These are phyloP conservation scores for Aspergillus biplanus DNA, from an alignment of 495 filamentous ascomycete genomes.

Conservation along the genomic window DNA sequence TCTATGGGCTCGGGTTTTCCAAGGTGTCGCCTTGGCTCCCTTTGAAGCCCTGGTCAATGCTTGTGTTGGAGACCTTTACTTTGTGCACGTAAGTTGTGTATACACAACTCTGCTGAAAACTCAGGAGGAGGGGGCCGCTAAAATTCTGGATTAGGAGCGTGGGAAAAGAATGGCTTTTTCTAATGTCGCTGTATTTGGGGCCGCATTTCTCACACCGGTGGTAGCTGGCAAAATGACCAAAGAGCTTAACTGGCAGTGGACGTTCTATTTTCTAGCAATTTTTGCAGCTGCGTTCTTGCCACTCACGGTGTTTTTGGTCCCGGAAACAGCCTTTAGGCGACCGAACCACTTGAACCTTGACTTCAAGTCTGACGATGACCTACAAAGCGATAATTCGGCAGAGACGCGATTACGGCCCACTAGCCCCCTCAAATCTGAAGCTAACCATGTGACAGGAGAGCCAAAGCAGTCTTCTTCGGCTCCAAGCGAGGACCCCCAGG, in stretches of 20 bases:
- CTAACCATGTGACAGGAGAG: background rate
- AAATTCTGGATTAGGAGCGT: slow-evolving; percentile 57
- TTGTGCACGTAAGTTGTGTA: slow-evolving; percentile 73
- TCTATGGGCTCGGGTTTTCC: slow-evolving; percentile 74
- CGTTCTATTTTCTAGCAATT: slow-evolving; percentile 73
- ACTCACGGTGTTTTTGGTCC: slow-evolving; percentile 74
- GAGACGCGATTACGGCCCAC: slow-evolving; percentile 21
- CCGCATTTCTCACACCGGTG: slow-evolving; percentile 90
- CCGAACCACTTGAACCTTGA: slow-evolving; percentile 67
- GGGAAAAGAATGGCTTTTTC: slow-evolving; percentile 89
- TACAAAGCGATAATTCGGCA: slow-evolving; percentile 6
- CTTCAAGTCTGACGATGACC: slow-evolving; percentile 34
- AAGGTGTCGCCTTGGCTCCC: slow-evolving; percentile 74
- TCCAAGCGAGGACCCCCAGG: slow-evolving; percentile 1
- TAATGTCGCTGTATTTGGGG: slow-evolving; percentile 87
- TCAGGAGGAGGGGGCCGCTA: slow-evolving; percentile 1
- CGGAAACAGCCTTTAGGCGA: slow-evolving; percentile 81
- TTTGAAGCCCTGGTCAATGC: slow-evolving; percentile 80
- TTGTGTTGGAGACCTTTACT: slow-evolving; percentile 76
- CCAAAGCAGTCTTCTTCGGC: slow-evolving; percentile 13
- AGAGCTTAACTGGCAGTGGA: slow-evolving; percentile 75
- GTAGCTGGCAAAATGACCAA: slow-evolving; percentile 84
- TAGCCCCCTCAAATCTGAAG: slow-evolving; percentile 25
- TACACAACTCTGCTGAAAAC: background rate
- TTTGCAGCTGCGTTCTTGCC: slow-evolving; percentile 66